Conservation (phyloP, 306 rosid genomes). For the Citrullus colocynthis region DNA sequence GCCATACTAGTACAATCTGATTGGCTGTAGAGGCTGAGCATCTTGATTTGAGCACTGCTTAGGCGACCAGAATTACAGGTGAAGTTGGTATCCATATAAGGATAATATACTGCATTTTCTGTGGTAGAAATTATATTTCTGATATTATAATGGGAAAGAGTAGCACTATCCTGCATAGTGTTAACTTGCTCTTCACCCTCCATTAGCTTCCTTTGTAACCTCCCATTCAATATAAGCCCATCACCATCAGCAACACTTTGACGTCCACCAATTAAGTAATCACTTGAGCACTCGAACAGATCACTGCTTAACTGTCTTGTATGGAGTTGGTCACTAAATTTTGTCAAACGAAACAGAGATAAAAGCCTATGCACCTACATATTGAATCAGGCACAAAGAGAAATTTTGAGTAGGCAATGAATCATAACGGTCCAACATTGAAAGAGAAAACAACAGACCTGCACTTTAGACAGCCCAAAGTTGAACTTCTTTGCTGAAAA, state of each 20-base stretch:
- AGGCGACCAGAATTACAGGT: slow-evolving; percentile 5
- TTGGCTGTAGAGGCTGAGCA: background rate
- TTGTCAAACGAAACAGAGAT: slow-evolving; percentile 27
- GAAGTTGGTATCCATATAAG: background rate
- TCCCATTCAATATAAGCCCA: background rate
- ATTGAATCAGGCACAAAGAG: background rate
- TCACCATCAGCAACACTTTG: slow-evolving; percentile 10
- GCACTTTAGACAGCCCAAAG: slow-evolving; percentile 51
- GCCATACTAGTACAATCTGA: slow-evolving; percentile 12
- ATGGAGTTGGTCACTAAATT: slow-evolving; percentile 19
- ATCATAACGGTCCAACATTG: slow-evolving; percentile 4
- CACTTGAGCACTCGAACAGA: background rate
- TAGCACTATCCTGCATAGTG: background rate
- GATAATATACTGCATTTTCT: background rate
- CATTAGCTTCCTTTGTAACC: background rate
- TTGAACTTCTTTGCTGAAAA: slow-evolving; percentile 33
- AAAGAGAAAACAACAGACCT: slow-evolving; percentile 26
- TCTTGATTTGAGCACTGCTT: slow-evolving; percentile 7
- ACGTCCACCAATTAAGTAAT: slow-evolving; percentile 3
- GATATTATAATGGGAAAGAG: background rate
- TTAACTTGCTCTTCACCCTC: background rate
- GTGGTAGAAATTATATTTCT: slow-evolving; percentile 11
- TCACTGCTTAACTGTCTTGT: slow-evolving; percentile 6
- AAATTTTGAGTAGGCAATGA: background rate
- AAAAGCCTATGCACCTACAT: slow-evolving; percentile 35